Evolutionary conservation across 495 filamentous ascomycete genomes (phyloP), one percentile per base, ranked within the genome.

Genomic region (Umbilicaria muhlenbergii): DNA sequence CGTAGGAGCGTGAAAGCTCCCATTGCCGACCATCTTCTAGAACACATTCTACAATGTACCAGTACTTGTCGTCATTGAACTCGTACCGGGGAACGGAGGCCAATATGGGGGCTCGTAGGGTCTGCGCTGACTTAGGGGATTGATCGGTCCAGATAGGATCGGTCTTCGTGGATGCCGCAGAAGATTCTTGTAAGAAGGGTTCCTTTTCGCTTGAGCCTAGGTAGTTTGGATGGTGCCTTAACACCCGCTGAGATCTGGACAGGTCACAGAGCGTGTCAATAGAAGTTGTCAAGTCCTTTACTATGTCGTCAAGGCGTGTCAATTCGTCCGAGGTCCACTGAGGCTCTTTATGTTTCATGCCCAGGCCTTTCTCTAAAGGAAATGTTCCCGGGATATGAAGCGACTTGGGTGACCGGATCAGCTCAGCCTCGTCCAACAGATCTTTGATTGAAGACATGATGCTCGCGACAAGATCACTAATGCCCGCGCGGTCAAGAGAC

Each of bases 61-160:
- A 94, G 58, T 94, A 94, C 50, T 92, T 91, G 56, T 91, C 86
- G 57, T 92, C 84, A 40, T 87, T 86, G 55, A 88, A 94, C 57
- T 81, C 89, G 61, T 92, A 95, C 34, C 83, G 71, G 13, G 89
- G 86, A 46, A 95, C 89, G 17, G 74, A 78, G 2, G 86, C 88
- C 19, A 75, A 76, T 32, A 91, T 66, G 11, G 79, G 77, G 6
- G 74, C 69, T 43, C 63, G 52, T 17, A 64, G 54, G 32, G 51
- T 31, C 24, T 28, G 24, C 41, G 53, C 32, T 57, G 54, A 48
- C 58, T 28, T 28, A 8, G 24, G 1, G 24, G 5, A 1, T 28
- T 8, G 24, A 28, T 28, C 1, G 24, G 3, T 28, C 24, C 24
- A 28, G 24, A 21, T 38, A 37, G 5, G 42, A 45, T 39, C 36